A percentile compares a stretch with the other conserved stretches of the same genome.
phyloP scores from a whole-genome alignment of 73 alveolate genomes.

The Tetrahymena elliotti region DNA sequence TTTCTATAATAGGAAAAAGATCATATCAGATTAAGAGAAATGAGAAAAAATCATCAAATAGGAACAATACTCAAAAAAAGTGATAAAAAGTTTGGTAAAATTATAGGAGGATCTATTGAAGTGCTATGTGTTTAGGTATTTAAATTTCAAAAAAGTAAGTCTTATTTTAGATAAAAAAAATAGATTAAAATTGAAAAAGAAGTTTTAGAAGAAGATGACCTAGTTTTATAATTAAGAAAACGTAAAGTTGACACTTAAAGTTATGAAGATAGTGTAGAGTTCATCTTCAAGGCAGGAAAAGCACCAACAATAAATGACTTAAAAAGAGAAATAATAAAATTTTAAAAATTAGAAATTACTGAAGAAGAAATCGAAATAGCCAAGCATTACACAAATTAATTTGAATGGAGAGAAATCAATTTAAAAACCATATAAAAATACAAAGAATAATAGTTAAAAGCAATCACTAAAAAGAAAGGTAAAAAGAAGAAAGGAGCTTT shows the following conservation, averaged over 20 bases:
- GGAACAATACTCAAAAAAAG: not conserved
- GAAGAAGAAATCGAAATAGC: not conserved
- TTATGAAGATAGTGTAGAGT: not conserved
- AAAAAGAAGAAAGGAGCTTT: not conserved
- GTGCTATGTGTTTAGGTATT: not conserved
- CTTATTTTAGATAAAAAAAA: not conserved
- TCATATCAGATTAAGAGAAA: not conserved
- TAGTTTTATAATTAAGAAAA: not conserved
- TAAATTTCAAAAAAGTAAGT: no score
- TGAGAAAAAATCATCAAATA: not conserved
- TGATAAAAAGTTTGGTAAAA: not conserved
- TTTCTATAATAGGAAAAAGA: not conserved
- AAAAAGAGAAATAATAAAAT: not conserved
- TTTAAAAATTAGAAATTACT: not conserved
- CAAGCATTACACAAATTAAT: not conserved
- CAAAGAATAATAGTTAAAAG: not conserved
- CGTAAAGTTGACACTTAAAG: not conserved
- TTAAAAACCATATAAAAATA: not conserved
- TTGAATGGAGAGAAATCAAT: not conserved
- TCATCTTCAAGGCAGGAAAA: not conserved
- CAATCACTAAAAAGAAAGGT: not conserved
- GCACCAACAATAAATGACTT: not conserved
- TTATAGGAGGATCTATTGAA: not conserved
- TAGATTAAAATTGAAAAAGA: not conserved
- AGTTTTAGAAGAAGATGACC: not conserved